A percentile compares a stretch with the other conserved stretches of the same genome.
Conservation (phyloP, 192 early-diverging fungal genomes). For the Rhizophlyctis rosea region DNA sequence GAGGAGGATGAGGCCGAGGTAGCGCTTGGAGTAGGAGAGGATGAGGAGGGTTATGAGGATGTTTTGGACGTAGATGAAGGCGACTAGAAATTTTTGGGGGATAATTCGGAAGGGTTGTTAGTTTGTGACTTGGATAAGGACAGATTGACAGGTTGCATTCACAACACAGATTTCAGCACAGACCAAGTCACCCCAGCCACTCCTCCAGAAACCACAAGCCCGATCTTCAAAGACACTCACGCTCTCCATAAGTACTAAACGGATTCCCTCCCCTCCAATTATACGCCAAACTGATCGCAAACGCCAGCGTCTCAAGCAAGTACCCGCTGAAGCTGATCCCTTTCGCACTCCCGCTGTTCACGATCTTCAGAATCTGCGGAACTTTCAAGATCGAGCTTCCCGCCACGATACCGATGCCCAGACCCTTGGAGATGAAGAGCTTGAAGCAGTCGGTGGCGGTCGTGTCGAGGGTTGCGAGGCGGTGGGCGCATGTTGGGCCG, state of each 20-base stretch:
- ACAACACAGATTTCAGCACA: slow-evolving; percentile 79
- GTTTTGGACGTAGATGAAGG: slow-evolving; percentile 86
- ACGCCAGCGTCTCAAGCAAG: slow-evolving; percentile 79
- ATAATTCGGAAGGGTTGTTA: no score
- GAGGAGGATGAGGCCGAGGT: slow-evolving; percentile 28
- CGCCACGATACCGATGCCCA: slow-evolving; percentile 91
- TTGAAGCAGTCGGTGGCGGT: slow-evolving; percentile 73
- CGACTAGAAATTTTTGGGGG: slow-evolving; percentile 26
- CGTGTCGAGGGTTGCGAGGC: slow-evolving; percentile 71
- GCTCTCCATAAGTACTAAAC: slow-evolving; percentile 70
- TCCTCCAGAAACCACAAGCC: no score
- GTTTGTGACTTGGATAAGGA: no score
- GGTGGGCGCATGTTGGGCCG: slow-evolving; percentile 72
- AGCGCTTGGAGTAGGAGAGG: slow-evolving; percentile 30
- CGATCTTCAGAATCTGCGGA: slow-evolving; percentile 93
- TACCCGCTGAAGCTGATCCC: slow-evolving; percentile 81
- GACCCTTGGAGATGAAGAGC: slow-evolving; percentile 80
- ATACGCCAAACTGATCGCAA: slow-evolving; percentile 78
- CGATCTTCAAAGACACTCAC: slow-evolving; percentile 7
- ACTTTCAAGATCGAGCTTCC: slow-evolving; percentile 93
- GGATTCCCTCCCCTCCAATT: slow-evolving; percentile 79
- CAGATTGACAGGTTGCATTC: slow-evolving; percentile 20
- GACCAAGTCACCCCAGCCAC: no score
- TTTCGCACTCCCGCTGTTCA: slow-evolving; percentile 61
- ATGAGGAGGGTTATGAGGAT: slow-evolving; percentile 61